A percentile compares a stretch with the other conserved stretches of the same genome.
These are phyloP conservation scores for Vitis rupestris DNA, from an alignment of 164 flowering plant species.

Conservation along the genomic window DNA sequence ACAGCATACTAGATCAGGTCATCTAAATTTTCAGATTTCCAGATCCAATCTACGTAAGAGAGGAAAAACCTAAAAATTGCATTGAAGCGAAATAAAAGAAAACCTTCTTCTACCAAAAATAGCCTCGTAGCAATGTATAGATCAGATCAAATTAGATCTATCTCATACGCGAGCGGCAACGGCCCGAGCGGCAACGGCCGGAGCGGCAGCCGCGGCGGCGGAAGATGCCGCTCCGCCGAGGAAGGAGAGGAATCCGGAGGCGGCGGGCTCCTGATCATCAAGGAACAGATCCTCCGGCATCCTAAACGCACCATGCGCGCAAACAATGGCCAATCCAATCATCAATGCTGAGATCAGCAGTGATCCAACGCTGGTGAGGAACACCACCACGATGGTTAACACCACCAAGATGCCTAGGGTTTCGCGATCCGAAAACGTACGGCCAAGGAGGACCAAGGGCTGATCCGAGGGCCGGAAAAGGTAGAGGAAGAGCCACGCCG, in stretches of 20 bases:
- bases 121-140: too few species aligned
- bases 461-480: conserved; percentile 58
- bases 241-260: conserved; percentile 39
- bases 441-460: conserved; percentile 49
- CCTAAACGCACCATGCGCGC: conserved; percentile 63
- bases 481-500: conserved; percentile 60
- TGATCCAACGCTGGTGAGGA: conserved; percentile 60
- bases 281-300: conserved; percentile 62
- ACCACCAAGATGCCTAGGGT: conserved; percentile 35
- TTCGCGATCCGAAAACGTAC: conserved; percentile 52
- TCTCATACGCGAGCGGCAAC: conserved; percentile 13
- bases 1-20: too few species aligned
- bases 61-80: too few species aligned
- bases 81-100: too few species aligned
- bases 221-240: conserved; percentile 46
- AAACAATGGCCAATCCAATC: conserved; percentile 48
- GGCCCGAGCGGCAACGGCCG: conserved; percentile 30
- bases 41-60: too few species aligned
- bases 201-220: conserved; percentile 38
- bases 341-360: conserved; percentile 48
- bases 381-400: conserved; percentile 44
- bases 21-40: too few species aligned
- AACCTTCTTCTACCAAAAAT: too few species aligned
- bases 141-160: too few species aligned
- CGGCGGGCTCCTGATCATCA: conserved; percentile 46